Evolutionary conservation across 2,329 filamentous ascomycete genomes (phyloP).

Genomic region (Colletotrichum truncatum): DNA sequence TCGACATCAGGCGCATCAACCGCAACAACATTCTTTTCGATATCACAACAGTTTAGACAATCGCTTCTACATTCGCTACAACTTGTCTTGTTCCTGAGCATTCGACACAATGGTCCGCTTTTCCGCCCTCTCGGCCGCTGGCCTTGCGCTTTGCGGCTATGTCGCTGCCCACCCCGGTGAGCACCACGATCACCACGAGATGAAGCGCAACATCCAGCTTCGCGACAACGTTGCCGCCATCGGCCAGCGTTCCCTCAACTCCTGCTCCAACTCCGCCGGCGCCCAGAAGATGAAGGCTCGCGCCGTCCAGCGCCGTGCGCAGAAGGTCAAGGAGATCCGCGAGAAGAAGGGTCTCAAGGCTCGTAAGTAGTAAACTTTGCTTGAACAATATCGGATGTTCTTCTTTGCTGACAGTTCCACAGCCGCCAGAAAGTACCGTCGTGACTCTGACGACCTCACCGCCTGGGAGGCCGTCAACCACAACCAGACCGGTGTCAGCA

Average conservation of each 20-base stretch:
- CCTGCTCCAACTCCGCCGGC: slow-evolving; percentile 49
- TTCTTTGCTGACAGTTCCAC: slow-evolving; percentile 36
- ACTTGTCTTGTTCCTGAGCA: background rate
- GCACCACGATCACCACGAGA: slow-evolving; percentile 37
- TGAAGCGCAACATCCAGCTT: slow-evolving; percentile 44
- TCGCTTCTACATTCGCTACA: slow-evolving; percentile 19
- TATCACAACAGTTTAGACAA: slow-evolving; percentile 8
- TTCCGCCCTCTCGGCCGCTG: slow-evolving; percentile 12
- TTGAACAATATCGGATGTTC: background rate
- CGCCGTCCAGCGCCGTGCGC: slow-evolving; percentile 50
- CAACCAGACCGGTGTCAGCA: slow-evolving; percentile 39
- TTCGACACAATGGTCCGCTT: slow-evolving; percentile 15
- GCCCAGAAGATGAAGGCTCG: slow-evolving; percentile 48
- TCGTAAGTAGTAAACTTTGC: background rate
- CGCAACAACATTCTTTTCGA: slow-evolving; percentile 13
- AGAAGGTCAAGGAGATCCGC: slow-evolving; percentile 47
- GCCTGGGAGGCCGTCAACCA: slow-evolving; percentile 45
- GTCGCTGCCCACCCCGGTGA: slow-evolving; percentile 43
- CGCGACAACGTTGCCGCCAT: slow-evolving; percentile 41
- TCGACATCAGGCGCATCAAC: slow-evolving; percentile 1
- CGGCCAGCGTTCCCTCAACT: slow-evolving; percentile 47
- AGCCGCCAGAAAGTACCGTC: slow-evolving; percentile 42
- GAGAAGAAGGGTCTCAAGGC: slow-evolving; percentile 37
- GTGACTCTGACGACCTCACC: slow-evolving; percentile 41
- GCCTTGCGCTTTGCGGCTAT: slow-evolving; percentile 34